Conservation (phyloP, 345 rosid species). For the Eucalyptus tenuipes region DNA sequence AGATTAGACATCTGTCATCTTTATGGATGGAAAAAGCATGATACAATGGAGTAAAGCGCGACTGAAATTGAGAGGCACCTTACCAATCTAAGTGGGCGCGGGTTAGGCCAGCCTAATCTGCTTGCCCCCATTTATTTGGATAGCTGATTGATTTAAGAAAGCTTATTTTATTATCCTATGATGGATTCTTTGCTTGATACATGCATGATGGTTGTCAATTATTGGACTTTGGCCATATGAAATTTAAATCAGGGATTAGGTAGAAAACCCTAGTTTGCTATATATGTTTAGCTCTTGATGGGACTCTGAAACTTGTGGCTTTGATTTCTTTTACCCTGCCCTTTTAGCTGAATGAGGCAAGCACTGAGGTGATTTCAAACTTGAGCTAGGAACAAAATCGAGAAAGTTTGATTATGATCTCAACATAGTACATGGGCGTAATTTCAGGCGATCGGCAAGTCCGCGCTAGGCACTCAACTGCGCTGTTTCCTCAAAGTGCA, state of each 20-base stretch:
- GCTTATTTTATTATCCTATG: background rate
- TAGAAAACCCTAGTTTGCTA: background rate
- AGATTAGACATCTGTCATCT: background rate
- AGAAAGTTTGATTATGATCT: background rate
- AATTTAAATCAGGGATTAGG: background rate
- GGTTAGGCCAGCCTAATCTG: background rate
- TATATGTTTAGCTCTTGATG: background rate
- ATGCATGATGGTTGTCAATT: background rate
- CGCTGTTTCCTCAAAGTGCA: background rate
- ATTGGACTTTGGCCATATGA: background rate
- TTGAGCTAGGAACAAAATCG: background rate
- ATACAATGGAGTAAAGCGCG: background rate
- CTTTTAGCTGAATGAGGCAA: background rate
- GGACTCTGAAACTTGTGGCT: background rate
- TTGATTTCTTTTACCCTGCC: background rate
- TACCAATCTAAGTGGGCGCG: background rate
- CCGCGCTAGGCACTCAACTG: rapidly evolving
- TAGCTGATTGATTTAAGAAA: background rate
- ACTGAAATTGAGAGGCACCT: background rate
- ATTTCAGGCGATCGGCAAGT: background rate
- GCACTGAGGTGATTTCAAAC: background rate
- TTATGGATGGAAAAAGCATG: background rate
- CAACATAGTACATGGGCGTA: background rate
- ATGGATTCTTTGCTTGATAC: background rate
- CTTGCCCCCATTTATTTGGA: background rate